Conservation (phyloP, 352 stramenopile genomes). For the Phytophthora multivora region DNA sequence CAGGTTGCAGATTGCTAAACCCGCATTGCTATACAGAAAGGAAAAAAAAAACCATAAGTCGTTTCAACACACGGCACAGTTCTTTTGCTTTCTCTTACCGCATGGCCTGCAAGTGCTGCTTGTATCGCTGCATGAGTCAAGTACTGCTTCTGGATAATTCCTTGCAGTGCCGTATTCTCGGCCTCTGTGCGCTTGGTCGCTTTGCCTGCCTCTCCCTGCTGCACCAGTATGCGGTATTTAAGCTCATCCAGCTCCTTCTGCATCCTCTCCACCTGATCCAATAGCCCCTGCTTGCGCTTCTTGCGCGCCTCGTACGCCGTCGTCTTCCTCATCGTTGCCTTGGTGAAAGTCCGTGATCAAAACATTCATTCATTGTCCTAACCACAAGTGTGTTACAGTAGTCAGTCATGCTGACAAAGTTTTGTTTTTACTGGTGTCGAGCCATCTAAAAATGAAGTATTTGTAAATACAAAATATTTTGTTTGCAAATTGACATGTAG, state of each 20-base stretch:
- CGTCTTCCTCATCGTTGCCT: constrained; percentile 1
- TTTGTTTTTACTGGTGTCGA: too few species aligned
- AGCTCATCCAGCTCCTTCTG: constrained; percentile 35
- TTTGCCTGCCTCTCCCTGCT: constrained; percentile 18
- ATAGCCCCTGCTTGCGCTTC: constrained; percentile 33
- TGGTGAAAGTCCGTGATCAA: background rate
- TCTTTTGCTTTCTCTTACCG: constrained; percentile 15
- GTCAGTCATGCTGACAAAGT: too few species aligned
- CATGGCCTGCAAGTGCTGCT: constrained; percentile 3
- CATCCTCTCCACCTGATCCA: constrained; percentile 24
- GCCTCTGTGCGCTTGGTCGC: background rate
- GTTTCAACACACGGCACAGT: background rate
- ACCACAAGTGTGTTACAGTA: too few species aligned
- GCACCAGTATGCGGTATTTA: constrained; percentile 30
- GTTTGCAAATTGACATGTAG: too few species aligned
- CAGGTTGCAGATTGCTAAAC: constrained; percentile 9
- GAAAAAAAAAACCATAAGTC: background rate
- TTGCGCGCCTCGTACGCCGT: constrained; percentile 34
- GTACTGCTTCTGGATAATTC: constrained; percentile 25
- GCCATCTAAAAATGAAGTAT: too few species aligned
- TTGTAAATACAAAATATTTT: too few species aligned
- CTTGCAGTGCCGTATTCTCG: constrained; percentile 16
- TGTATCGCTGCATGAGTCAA: constrained; percentile 22
- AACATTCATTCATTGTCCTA: too few species aligned
- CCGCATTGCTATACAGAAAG: constrained; percentile 17